Base-by-base conservation (phyloP, 768 basidiomycete genomes). In the Mycena kentingensis region DNA sequence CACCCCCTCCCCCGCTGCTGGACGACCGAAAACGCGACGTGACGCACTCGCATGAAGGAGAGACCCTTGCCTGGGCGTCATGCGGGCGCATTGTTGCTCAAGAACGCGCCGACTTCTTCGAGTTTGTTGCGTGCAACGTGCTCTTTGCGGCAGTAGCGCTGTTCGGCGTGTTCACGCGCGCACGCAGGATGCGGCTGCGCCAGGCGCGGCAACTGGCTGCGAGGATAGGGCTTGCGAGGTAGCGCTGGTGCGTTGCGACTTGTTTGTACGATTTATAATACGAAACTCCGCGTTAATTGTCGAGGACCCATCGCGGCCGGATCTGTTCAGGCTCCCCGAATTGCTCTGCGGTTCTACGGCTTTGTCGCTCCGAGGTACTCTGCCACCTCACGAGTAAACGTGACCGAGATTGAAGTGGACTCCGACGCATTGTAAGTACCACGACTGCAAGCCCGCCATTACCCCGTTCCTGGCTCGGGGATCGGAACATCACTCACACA, bases 41-140 rank as follows among this genome's bases (percentile, higher is more conserved):
- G 13, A 29, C 49, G 4, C 54, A 55, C 43, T 41, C 58, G 38
- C 52, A 49, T 63, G 60, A 64, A 27, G 84, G 83, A 34, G 84
- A 87, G 69, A 83, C 81, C 1, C 85, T 87, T 3, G 93, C 93
- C 5, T 98, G 93, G 93, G 88, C 93, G 64, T 84, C 93, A 4
- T 98, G 95, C 61, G 95, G 94, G 3, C 91, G 92, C 56, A 89
- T 94, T 29, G 76, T 88, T 38, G 70, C 74, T 18, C 77, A 82
- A 54, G 94, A 98, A 70, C 82, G 87, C 37, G 87, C 80, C 7
- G 92, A 94, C 68, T 98, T 91, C 66, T 90, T 84, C 71, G 93
- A 97, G 67, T 98, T 97, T 68, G 71, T 95, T 7, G 92, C 85
- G 22, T 87, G 90, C 65, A 96, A 94, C 64, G 61, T 90, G 26